Conservation (phyloP, 768 basidiomycete species). For the Auricularia auricula-judae region DNA sequence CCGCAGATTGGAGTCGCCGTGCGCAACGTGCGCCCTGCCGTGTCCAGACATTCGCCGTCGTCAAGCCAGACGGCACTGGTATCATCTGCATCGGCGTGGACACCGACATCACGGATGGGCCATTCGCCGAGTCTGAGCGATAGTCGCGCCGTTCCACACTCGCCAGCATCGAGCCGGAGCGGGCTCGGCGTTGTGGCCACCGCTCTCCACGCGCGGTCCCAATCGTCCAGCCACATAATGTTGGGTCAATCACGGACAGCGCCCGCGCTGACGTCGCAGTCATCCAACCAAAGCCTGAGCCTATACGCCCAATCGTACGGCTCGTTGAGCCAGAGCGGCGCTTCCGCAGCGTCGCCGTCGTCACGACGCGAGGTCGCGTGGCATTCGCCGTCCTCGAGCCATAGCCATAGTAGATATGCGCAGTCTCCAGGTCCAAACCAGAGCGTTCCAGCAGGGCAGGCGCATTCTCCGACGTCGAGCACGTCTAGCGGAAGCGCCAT, state of each 20-base stretch:
- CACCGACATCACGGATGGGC: neutral
- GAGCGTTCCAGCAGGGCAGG: neutral
- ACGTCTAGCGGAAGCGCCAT: neutral
- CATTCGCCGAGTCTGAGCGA: too few relatives aligned
- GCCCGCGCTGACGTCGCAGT: too few relatives aligned
- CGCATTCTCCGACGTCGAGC: neutral
- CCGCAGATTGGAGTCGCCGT: neutral
- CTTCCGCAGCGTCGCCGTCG: neutral
- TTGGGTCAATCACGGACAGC: too few relatives aligned
- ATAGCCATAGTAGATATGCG: neutral
- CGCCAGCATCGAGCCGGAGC: too few relatives aligned
- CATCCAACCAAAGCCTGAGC: too few relatives aligned
- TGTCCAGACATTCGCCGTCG: neutral
- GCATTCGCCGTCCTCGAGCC: neutral
- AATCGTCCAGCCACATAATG: too few relatives aligned
- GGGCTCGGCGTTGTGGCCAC: too few relatives aligned
- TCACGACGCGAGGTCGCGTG: neutral
- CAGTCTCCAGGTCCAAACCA: neutral
- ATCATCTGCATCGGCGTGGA: neutral
- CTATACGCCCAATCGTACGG: neutral
- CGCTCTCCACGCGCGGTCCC: too few relatives aligned
- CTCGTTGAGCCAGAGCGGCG: neutral
- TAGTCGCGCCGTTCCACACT: too few relatives aligned
- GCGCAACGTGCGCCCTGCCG: neutral
- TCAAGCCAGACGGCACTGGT: neutral